phyloP scores from a whole-genome alignment of 257 asterid genomes.

The Ajuga chamaepitys region DNA sequence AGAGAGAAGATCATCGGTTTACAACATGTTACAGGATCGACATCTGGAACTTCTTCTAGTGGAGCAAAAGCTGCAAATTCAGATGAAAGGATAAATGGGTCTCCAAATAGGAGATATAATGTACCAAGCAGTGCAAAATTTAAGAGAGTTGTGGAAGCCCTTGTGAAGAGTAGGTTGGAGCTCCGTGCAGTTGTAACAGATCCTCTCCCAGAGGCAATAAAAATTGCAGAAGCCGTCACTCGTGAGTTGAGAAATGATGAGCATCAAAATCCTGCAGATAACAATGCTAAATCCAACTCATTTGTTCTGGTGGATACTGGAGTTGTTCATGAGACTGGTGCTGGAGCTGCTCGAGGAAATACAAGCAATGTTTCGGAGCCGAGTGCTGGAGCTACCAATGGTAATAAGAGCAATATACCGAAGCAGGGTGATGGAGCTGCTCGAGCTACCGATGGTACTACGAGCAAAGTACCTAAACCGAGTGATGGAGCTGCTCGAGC shows the following conservation, averaged over 20 bases:
- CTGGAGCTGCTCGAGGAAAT: slow-evolving; percentile 22
- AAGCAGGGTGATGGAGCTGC: too few species aligned
- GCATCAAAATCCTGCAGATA: slow-evolving; percentile 24
- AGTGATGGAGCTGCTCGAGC: too few species aligned
- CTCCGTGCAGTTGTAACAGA: slow-evolving; percentile 65
- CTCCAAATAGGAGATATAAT: slow-evolving; percentile 15
- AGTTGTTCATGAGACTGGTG: slow-evolving; percentile 27
- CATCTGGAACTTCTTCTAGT: slow-evolving; percentile 19
- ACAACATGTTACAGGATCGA: slow-evolving; percentile 25
- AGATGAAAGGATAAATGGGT: slow-evolving; percentile 22
- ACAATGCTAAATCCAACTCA: slow-evolving; percentile 16
- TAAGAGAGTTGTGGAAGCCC: slow-evolving; percentile 39
- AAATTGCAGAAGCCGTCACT: slow-evolving; percentile 33
- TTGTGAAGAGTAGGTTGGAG: slow-evolving; percentile 42
- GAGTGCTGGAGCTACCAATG: too few species aligned
- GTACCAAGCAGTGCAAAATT: slow-evolving; percentile 37
- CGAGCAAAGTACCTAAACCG: slow-evolving; percentile 26
- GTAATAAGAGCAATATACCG: too few species aligned
- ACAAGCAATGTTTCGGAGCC: slow-evolving; percentile 25
- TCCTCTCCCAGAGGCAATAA: slow-evolving; percentile 77
- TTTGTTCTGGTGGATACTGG: slow-evolving; percentile 24
- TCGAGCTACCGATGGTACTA: slow-evolving; percentile 24
- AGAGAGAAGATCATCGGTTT: slow-evolving; percentile 41
- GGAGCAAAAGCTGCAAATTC: slow-evolving; percentile 48
- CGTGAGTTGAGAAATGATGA: slow-evolving; percentile 6